Percentiles rank a stretch among this genome's conserved stretches.
These are phyloP conservation scores for Coprinellus micaceus DNA, from an alignment of 768 basidiomycete genomes.

Conservation along the genomic window DNA sequence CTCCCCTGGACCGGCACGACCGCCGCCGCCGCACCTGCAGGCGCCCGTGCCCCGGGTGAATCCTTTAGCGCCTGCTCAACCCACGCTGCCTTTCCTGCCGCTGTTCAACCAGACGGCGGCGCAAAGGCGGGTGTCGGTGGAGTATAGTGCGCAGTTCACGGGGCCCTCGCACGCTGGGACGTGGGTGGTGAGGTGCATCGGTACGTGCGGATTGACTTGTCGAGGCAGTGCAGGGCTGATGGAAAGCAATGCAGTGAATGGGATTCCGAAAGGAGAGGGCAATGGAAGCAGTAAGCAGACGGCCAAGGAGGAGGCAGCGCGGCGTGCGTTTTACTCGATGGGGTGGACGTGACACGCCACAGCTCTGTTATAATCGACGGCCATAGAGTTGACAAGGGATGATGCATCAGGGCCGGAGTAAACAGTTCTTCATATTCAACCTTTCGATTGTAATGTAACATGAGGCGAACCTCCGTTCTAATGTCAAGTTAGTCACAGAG, in stretches of 20 bases:
- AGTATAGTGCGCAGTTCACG: conserved; percentile 55
- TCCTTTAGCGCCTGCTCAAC: conserved; percentile 62
- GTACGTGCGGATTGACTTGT: conserved; percentile 38
- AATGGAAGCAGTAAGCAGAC: conserved; percentile 66
- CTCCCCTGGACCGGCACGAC: conserved; percentile 3
- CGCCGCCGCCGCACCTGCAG: not conserved
- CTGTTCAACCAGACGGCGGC: conserved; percentile 71
- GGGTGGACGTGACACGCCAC: conserved; percentile 65
- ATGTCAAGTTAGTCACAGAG: too few species aligned
- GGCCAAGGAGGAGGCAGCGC: conserved; percentile 76
- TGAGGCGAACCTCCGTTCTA: too few species aligned
- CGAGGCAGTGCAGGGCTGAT: not conserved
- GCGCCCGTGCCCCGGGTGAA: conserved; percentile 32
- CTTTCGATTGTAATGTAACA: too few species aligned
- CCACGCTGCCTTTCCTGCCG: conserved; percentile 60
- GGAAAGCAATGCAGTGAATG: conserved; percentile 50
- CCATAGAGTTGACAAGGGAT: not conserved
- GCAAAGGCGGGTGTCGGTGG: conserved; percentile 59
- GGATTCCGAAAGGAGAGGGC: conserved; percentile 63
- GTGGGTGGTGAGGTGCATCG: conserved; percentile 67
- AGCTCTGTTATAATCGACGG: not conserved
- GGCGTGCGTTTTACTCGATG: conserved; percentile 68
- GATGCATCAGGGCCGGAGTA: too few species aligned
- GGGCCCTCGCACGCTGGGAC: conserved; percentile 67
- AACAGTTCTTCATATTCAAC: too few species aligned